phyloP scores from a whole-genome alignment of 2,329 filamentous ascomycete genomes.

The Epichloe sibirici region DNA sequence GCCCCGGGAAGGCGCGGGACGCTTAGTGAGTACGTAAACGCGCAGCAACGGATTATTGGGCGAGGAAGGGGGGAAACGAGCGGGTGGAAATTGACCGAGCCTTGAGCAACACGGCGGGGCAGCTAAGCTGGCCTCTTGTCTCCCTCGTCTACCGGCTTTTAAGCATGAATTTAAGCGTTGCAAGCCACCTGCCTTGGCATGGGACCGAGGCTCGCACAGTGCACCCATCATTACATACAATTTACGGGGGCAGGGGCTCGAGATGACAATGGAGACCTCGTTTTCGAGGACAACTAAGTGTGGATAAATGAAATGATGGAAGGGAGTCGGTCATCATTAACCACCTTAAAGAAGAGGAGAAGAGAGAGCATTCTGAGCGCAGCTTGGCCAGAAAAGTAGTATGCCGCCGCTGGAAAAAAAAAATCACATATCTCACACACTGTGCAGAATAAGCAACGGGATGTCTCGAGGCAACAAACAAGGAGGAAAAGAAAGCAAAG shows the following conservation, averaged over 20 bases:
- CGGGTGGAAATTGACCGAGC: no score
- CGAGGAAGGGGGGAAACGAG: no score
- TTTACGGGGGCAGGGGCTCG: background rate
- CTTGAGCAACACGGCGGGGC: background rate
- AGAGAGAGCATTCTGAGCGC: no score
- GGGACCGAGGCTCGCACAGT: conserved; percentile 10
- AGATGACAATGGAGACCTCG: background rate
- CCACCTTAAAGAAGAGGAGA: no score
- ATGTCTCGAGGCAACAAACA: background rate
- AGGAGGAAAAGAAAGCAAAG: conserved; percentile 2
- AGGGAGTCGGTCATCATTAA: no score
- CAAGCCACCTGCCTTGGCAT: conserved; percentile 32
- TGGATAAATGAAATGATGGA: background rate
- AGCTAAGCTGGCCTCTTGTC: conserved; percentile 10
- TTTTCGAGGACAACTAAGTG: background rate
- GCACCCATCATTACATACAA: background rate
- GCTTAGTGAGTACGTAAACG: no score
- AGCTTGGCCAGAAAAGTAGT: no score
- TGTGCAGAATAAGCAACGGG: background rate
- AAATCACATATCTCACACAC: background rate
- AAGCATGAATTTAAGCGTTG: conserved; percentile 41
- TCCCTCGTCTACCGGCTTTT: conserved; percentile 19
- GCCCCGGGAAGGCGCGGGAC: no score
- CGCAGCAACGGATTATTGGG: no score
- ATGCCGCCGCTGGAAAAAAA: no score